phyloP scores from a whole-genome alignment of 1,139 yeast genomes.

The Nakaseomyces glabratus region DNA sequence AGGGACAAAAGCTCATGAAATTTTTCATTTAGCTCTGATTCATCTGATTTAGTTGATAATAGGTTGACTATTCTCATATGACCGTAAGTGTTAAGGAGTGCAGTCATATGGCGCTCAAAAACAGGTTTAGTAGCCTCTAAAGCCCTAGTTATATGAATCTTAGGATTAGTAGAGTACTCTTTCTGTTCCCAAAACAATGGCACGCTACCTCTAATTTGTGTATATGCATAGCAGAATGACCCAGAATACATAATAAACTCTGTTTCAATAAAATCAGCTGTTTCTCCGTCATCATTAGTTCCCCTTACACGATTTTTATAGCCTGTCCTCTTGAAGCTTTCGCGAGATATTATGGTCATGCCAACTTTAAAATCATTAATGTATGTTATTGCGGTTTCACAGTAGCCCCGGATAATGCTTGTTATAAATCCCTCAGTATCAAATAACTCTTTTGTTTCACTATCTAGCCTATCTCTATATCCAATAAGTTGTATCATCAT shows the following conservation, averaged over 20 bases:
- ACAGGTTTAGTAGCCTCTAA: conserved; percentile 88
- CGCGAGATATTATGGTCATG: conserved; percentile 78
- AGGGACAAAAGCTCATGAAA: conserved; percentile 40
- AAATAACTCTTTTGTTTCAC: conserved; percentile 45
- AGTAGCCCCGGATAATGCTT: conserved; percentile 90
- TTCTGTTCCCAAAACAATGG: conserved; percentile 99
- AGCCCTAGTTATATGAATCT: conserved; percentile 80
- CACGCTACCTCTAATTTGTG: conserved; percentile 87
- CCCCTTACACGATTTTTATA: conserved; percentile 92
- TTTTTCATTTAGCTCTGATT: conserved; percentile 60
- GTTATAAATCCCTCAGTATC: conserved; percentile 78
- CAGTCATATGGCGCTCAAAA: conserved; percentile 70
- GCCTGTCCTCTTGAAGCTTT: conserved; percentile 94
- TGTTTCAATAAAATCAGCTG: conserved; percentile 93
- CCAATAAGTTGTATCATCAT: conserved; percentile 75
- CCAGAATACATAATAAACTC: conserved; percentile 63
- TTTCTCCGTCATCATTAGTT: conserved; percentile 89
- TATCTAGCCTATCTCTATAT: conserved; percentile 63
- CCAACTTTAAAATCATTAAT: conserved; percentile 47
- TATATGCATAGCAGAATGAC: conserved; percentile 60
- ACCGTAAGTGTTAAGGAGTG: conserved; percentile 66
- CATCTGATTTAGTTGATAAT: conserved; percentile 70
- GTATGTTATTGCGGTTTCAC: conserved; percentile 56
- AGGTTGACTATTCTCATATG: conserved; percentile 79
- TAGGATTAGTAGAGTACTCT: conserved; percentile 61